Conservation (phyloP, 2,329 filamentous ascomycete species). For the Phoma sp. region DNA sequence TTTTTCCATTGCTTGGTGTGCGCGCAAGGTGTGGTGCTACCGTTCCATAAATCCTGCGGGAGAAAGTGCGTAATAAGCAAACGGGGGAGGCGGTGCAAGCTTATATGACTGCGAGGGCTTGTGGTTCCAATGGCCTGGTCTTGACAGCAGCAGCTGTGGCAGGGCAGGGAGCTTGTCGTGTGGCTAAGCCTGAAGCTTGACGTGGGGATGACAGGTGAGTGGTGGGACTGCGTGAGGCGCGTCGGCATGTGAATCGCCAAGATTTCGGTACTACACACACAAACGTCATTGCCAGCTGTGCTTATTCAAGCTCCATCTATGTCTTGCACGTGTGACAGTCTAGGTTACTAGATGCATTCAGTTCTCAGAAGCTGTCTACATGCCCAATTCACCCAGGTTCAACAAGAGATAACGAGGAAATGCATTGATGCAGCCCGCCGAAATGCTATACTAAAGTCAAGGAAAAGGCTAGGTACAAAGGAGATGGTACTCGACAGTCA, state of each 20-base stretch:
- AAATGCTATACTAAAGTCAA: conserved; percentile 38
- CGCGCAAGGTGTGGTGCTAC: conserved; percentile 19
- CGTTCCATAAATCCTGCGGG: conserved; percentile 24
- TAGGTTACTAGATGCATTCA: conserved; percentile 6
- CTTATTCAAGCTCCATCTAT: background rate
- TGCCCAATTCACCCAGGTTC: conserved; percentile 12
- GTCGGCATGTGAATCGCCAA: conserved; percentile 38
- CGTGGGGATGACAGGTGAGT: conserved; percentile 22
- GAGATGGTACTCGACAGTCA: conserved; percentile 36
- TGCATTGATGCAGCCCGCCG: conserved; percentile 35
- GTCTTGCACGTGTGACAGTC: too few species aligned
- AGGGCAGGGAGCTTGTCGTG: conserved; percentile 13
- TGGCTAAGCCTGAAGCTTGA: conserved; percentile 15
- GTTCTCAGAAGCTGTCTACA: conserved; percentile 8
- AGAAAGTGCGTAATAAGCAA: background rate
- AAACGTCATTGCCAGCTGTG: background rate
- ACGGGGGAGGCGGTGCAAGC: background rate
- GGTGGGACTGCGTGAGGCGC: conserved; percentile 21
- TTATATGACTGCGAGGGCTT: conserved; percentile 7
- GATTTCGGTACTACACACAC: conserved; percentile 17
- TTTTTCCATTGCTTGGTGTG: conserved; percentile 74
- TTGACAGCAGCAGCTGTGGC: conserved; percentile 19
- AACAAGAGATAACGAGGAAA: conserved; percentile 17
- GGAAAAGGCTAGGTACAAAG: conserved; percentile 36
- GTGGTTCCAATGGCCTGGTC: conserved; percentile 14